These are phyloP conservation scores for Fusarium sp. DNA, from an alignment of 2,329 filamentous ascomycete species.

Conservation along the genomic window DNA sequence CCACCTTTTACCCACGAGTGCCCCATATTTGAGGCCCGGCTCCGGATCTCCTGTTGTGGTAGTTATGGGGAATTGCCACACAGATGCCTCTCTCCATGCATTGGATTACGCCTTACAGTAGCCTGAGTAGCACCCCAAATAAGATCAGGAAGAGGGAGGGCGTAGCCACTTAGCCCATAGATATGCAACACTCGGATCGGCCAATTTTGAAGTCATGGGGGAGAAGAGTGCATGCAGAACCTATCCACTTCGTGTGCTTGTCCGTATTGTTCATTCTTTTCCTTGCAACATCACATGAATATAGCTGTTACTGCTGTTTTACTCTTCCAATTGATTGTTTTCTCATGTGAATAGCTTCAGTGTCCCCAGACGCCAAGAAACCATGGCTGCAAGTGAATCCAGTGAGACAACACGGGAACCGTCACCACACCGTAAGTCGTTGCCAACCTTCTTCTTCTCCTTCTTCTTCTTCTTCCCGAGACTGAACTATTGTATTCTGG, in stretches of 20 bases:
- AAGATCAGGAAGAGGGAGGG: not conserved
- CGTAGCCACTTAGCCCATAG: constrained; percentile 27
- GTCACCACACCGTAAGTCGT: constrained; percentile 43
- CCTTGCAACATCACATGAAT: constrained; percentile 6
- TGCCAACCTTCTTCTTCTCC: not conserved
- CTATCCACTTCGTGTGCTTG: constrained; percentile 20
- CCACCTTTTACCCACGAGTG: constrained; percentile 18
- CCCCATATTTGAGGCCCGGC: constrained; percentile 41
- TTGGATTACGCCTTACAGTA: not conserved
- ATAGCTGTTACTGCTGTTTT: not conserved
- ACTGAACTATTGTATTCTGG: not conserved
- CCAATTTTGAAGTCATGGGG: constrained; percentile 27
- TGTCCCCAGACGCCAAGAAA: constrained; percentile 4
- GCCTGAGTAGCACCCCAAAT: not conserved
- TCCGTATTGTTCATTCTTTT: constrained; percentile 1
- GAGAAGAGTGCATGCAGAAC: constrained; percentile 7
- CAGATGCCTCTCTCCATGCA: not conserved
- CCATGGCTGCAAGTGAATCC: constrained; percentile 42
- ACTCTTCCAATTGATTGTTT: constrained; percentile 1
- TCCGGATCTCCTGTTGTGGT: constrained; percentile 27
- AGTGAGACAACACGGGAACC: constrained; percentile 43
- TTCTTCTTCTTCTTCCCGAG: not conserved
- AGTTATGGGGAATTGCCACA: not conserved
- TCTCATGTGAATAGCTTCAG: constrained; percentile 31
- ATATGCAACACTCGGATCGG: constrained; percentile 8